Percentiles rank a stretch among this genome's conserved stretches.
Conservation (phyloP, 495 filamentous ascomycete species). For the Entonaema liquescens region DNA sequence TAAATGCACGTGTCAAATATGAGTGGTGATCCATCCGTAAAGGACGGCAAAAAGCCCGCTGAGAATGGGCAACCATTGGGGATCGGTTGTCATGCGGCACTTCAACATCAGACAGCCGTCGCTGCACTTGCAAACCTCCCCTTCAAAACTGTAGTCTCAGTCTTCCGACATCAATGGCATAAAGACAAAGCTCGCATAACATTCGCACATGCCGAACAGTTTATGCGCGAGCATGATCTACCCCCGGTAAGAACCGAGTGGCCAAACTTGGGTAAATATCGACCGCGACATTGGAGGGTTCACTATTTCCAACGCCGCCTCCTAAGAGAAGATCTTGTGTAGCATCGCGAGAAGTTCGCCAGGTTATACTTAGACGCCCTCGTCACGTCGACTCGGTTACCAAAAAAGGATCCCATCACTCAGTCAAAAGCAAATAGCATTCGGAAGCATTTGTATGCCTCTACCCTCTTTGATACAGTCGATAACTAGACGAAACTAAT, state of each 20-base stretch:
- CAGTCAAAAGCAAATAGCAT: constrained; percentile 5
- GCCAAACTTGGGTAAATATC: constrained; percentile 33
- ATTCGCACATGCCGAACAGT: constrained; percentile 44
- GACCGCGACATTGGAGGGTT: constrained; percentile 15
- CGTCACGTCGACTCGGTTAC: constrained; percentile 24
- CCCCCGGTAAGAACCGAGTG: constrained; percentile 11
- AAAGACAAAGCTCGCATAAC: constrained; percentile 40
- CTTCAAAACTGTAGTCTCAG: constrained; percentile 36
- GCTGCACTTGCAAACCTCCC: constrained; percentile 38
- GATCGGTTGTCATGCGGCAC: constrained; percentile 14
- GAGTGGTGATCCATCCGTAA: constrained; percentile 25
- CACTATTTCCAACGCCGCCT: constrained; percentile 21
- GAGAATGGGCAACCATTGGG: constrained; percentile 1
- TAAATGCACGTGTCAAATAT: constrained; percentile 9
- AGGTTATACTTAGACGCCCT: constrained; percentile 31
- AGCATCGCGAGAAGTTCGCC: constrained; percentile 38
- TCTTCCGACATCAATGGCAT: constrained; percentile 44
- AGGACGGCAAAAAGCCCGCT: constrained; percentile 27
- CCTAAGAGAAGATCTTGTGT: constrained; percentile 30
- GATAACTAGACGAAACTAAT: constrained; percentile 8
- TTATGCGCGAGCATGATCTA: constrained; percentile 26
- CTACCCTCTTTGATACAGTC: neutral
- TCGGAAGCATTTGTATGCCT: constrained; percentile 22
- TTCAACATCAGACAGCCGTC: constrained; percentile 35
- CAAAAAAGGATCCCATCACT: constrained; percentile 29